Conservation (phyloP, 1,284 basidiomycete genomes). For the Exsudoporus floridanus region DNA sequence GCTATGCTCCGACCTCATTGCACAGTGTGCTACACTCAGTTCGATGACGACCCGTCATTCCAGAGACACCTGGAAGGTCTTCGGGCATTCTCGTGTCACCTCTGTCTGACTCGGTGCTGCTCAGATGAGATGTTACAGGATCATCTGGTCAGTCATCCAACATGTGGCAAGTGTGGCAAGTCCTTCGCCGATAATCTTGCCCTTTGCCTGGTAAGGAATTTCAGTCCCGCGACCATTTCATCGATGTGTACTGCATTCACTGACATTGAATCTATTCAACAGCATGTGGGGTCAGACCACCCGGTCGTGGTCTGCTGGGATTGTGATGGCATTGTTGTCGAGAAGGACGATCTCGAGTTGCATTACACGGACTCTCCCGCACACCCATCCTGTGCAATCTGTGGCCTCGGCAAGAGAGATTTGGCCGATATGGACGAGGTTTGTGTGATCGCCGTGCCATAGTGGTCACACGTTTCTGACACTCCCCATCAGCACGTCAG, state of each 20-base stretch:
- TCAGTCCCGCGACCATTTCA: not conserved
- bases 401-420: slow-evolving; percentile 21
- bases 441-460: slow-evolving; percentile 1
- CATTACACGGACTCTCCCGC: slow-evolving; percentile 29
- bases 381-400: slow-evolving; percentile 28
- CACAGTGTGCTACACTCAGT: slow-evolving; percentile 22
- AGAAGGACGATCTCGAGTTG: slow-evolving; percentile 18
- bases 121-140: slow-evolving; percentile 31
- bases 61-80: slow-evolving; percentile 20
- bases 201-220: slow-evolving; percentile 25
- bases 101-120: slow-evolving; percentile 24
- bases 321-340: slow-evolving; percentile 28
- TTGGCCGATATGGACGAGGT: slow-evolving; percentile 25
- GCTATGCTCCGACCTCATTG: slow-evolving; percentile 21
- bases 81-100: slow-evolving; percentile 15
- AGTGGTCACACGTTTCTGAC: slow-evolving; percentile 6
- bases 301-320: slow-evolving; percentile 33
- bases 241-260: not conserved
- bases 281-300: slow-evolving; percentile 28
- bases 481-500: slow-evolving; percentile 21
- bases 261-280: not conserved
- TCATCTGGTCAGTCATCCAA: slow-evolving; percentile 28
- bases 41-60: slow-evolving; percentile 21
- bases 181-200: slow-evolving; percentile 22
- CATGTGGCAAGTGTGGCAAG: slow-evolving; percentile 23